Percentiles rank a stretch among this genome's conserved stretches.
phyloP scores from a whole-genome alignment of 2,329 filamentous ascomycete species.

The Hymenoscyphus salicellus region DNA sequence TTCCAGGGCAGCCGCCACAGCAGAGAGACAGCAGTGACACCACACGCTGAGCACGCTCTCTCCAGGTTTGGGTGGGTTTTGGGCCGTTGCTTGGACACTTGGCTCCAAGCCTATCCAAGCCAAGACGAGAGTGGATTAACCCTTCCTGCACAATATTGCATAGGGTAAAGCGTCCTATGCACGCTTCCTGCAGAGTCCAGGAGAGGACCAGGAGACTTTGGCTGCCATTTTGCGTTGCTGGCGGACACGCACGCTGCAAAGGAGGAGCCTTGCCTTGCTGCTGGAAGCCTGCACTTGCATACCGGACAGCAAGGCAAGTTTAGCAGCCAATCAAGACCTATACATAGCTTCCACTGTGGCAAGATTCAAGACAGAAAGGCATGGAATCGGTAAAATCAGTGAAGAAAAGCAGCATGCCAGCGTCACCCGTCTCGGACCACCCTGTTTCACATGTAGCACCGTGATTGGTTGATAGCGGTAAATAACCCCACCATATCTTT shows the following conservation, averaged over 20 bases:
- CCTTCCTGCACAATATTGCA: background rate
- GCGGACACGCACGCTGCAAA: background rate
- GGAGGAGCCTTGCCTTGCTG: background rate
- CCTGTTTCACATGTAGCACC: slow-evolving; percentile 6
- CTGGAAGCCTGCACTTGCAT: background rate
- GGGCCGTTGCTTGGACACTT: background rate
- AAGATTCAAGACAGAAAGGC: background rate
- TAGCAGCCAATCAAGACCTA: slow-evolving; percentile 5
- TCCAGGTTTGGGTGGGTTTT: background rate
- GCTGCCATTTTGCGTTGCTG: background rate
- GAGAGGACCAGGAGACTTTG: slow-evolving; percentile 2
- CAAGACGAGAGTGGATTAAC: background rate
- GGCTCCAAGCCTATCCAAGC: background rate
- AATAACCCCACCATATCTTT: slow-evolving; percentile 11
- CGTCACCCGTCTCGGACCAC: background rate
- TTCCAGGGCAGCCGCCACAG: background rate
- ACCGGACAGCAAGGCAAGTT: background rate
- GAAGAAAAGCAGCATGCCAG: slow-evolving; percentile 14
- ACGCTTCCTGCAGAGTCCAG: background rate
- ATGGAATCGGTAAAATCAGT: no score
- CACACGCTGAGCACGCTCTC: slow-evolving; percentile 1
- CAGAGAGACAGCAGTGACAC: background rate
- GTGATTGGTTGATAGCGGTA: background rate
- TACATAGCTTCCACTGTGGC: background rate
- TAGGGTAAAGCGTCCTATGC: background rate